A percentile compares a stretch with the other conserved stretches of the same genome.
Conservation (phyloP, 1,284 basidiomycete species). For the Boletus mariae region DNA sequence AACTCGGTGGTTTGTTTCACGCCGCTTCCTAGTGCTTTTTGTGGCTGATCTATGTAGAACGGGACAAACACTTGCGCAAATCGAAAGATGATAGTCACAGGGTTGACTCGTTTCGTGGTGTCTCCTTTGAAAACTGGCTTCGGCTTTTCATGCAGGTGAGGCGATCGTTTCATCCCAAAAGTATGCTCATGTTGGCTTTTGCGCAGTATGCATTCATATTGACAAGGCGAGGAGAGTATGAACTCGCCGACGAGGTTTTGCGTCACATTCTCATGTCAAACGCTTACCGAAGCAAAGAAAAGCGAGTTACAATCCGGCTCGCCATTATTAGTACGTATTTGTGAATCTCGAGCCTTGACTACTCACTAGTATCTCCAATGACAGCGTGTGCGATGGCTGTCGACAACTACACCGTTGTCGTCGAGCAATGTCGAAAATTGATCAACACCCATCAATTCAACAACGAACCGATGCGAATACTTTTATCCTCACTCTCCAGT, state of each 20-base stretch:
- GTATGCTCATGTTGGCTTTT: neutral
- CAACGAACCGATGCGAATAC: constrained; percentile 76
- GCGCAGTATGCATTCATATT: constrained; percentile 81
- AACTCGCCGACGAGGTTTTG: constrained; percentile 75
- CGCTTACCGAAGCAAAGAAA: constrained; percentile 63
- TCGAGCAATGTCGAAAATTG: constrained; percentile 73
- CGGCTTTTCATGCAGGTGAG: constrained; percentile 79
- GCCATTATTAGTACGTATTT: constrained; percentile 61
- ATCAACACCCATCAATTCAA: constrained; percentile 72
- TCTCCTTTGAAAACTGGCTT: constrained; percentile 87
- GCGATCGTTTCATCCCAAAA: neutral
- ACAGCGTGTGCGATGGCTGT: constrained; percentile 69
- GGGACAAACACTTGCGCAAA: constrained; percentile 41
- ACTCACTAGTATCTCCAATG: neutral
- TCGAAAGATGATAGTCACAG: constrained; percentile 37
- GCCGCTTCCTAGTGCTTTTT: neutral
- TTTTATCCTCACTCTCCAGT: constrained; percentile 67
- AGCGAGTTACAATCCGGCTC: constrained; percentile 69
- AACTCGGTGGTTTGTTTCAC: constrained; percentile 56
- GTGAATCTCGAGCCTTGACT: neutral
- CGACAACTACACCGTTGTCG: constrained; percentile 53
- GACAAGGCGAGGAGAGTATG: constrained; percentile 62
- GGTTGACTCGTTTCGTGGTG: constrained; percentile 71
- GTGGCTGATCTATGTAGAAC: constrained; percentile 37
- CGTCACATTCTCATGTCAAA: constrained; percentile 77